These are phyloP conservation scores for Lasiodiplodia theobromae DNA, from an alignment of 2,329 filamentous ascomycete species.

Conservation along the genomic window DNA sequence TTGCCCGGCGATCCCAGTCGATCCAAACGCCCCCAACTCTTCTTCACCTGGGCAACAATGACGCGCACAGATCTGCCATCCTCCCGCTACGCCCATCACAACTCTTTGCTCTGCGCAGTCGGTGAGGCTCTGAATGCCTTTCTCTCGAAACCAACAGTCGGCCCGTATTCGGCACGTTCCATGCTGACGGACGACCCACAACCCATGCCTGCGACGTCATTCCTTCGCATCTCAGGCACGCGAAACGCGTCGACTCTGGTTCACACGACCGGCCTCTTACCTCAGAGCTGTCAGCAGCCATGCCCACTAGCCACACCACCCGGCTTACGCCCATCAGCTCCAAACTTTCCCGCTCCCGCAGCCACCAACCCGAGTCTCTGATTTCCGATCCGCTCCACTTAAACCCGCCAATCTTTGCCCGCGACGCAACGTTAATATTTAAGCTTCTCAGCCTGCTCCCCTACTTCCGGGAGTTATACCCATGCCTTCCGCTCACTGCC, in stretches of 20 bases:
- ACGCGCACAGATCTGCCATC: background rate
- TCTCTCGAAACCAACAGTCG: background rate
- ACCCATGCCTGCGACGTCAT: slow-evolving; percentile 2
- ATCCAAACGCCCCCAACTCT: background rate
- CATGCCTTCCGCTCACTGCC: slow-evolving; percentile 2
- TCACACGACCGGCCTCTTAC: slow-evolving; percentile 11
- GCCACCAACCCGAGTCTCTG: slow-evolving; percentile 4
- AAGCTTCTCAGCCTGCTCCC: background rate
- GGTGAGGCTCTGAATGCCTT: no score
- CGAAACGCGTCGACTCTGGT: background rate
- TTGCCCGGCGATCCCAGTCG: background rate
- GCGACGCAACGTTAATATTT: slow-evolving; percentile 9
- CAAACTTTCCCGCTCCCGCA: background rate
- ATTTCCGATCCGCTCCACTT: background rate
- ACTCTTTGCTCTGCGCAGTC: background rate
- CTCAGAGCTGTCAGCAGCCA: slow-evolving; percentile 22
- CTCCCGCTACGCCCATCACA: background rate
- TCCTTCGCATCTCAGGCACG: background rate
- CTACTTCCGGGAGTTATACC: background rate
- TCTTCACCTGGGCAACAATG: background rate
- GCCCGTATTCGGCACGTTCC: background rate
- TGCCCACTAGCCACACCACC: slow-evolving; percentile 7
- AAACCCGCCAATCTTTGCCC: background rate
- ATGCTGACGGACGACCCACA: slow-evolving; percentile 20
- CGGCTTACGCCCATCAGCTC: slow-evolving; percentile 14